Evolutionary conservation across 208 protist genomes (phyloP).

Genomic region (Lotmaria passim): DNA sequence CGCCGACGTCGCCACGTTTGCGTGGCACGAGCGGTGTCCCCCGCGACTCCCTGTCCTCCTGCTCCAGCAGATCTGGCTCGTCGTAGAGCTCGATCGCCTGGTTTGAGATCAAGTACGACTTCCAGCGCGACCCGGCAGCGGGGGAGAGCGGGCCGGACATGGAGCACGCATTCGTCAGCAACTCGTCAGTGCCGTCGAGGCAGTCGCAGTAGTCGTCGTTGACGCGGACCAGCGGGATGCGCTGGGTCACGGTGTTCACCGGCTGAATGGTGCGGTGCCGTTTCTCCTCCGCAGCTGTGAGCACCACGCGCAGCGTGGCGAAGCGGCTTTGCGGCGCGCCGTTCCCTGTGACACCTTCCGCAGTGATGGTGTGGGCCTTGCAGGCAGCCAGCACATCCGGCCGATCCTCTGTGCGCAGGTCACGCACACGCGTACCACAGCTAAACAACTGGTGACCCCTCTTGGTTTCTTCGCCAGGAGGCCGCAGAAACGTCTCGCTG

Average conservation of each 20-base stretch:
- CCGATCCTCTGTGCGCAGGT: constrained; percentile 50
- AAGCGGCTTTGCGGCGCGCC: not conserved
- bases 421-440: constrained; percentile 71
- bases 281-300: constrained; percentile 51
- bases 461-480: constrained; percentile 8
- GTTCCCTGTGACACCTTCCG: not conserved
- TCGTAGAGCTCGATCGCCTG: constrained; percentile 57
- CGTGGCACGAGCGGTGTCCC: constrained; percentile 20
- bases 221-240: constrained; percentile 53
- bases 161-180: constrained; percentile 77
- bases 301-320: constrained; percentile 56
- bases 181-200: constrained; percentile 78
- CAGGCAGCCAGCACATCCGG: constrained; percentile 43
- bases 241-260: constrained; percentile 56
- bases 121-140: constrained; percentile 46
- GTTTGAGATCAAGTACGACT: constrained; percentile 52
- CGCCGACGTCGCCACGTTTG: constrained; percentile 32
- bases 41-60: constrained; percentile 26
- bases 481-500: constrained; percentile 55
- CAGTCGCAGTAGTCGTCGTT: constrained; percentile 91
- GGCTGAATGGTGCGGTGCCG: constrained; percentile 41
- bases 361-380: constrained; percentile 1
- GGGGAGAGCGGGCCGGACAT: constrained; percentile 63
- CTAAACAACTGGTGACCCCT: constrained; percentile 46
- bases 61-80: constrained; percentile 21